A percentile compares a stretch with the other conserved stretches of the same genome.
These are phyloP conservation scores for Geranium incanum DNA, from an alignment of 441 rosid species.

Conservation along the genomic window DNA sequence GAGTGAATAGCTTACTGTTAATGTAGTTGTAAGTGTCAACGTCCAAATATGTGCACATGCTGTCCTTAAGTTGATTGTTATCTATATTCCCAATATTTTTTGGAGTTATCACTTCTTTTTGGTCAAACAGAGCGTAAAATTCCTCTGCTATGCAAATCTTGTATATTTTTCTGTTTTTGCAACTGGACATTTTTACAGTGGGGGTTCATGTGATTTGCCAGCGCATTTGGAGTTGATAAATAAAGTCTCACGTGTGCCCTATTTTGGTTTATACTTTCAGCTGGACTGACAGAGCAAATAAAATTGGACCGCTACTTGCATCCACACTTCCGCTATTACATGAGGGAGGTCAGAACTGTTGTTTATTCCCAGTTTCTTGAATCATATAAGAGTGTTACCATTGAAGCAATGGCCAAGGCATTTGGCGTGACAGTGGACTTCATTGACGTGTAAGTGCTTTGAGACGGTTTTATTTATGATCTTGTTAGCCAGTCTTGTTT, in stretches of 20 bases:
- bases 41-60: conserved; percentile 1
- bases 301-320: conserved; percentile 85
- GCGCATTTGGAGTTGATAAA: background rate
- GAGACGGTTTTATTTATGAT: background rate
- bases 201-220: background rate
- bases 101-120: background rate
- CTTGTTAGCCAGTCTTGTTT: background rate
- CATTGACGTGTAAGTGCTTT: conserved; percentile 70
- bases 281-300: conserved; percentile 80
- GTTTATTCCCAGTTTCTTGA: conserved; percentile 93
- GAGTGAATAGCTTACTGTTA: conserved; percentile 22
- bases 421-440: conserved; percentile 91
- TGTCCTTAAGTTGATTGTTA: background rate
- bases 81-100: background rate
- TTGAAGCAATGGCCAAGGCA: conserved; percentile 96
- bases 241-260: background rate
- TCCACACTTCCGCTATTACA: conserved; percentile 95
- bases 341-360: conserved; percentile 94
- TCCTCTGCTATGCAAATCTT: background rate
- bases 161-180: background rate
- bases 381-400: conserved; percentile 89
- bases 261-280: conserved; percentile 32
- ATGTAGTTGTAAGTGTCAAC: background rate
- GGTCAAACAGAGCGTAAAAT: background rate
- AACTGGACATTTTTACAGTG: background rate